Base-by-base conservation (phyloP, 768 basidiomycete genomes). In the Leccinum ochraceum region DNA sequence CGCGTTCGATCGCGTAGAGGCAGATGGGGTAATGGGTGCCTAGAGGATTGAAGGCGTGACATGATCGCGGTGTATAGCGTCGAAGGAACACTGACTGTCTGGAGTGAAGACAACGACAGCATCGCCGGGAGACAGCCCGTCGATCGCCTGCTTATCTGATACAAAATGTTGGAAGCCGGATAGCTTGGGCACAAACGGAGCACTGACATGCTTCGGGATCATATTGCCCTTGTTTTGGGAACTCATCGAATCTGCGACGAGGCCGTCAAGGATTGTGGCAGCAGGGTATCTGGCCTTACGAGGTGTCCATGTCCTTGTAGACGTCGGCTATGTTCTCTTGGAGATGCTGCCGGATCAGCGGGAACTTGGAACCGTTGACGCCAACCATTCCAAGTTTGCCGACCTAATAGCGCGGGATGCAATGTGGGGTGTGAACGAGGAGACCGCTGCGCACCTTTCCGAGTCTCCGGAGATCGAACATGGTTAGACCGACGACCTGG, bases 71-170 rank as follows among this genome's bases (percentile, higher is more conserved):
- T 6, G 13, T 22, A 42, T 22, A n/a, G 14, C 5, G 11, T 53
- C 7, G 26, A 37, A 53, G 46, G 54, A 54, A 60, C 36, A 76
- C 87, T 70, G 63, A 88, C 91, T 88, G 71, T 95, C 94, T 4
- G 94, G 95, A 3, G 94, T 96, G 74, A 96, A 96, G 63, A 96
- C 87, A 67, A 95, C 89, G 53, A 92, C 87, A n/a, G 94, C 94
- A 64, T 93, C 89, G 24, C 94, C 93, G 9, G 90, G 82, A 11
- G 83, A 81, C 68, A 95, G 78, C 57, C 82, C 80, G 74, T 91
- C 85, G 57, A 96, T 93, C 42, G 93, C 92, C 16, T 73, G 74
- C 73, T 90, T 94, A 77, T 94, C 92, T 94, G 67, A n/a, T n/a
- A 56, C 11, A 39, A 22, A 26, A 14, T 56, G 13, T 30, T 63